Conservation (phyloP, 441 rosid genomes). For the Heliophila coronopifolia region DNA sequence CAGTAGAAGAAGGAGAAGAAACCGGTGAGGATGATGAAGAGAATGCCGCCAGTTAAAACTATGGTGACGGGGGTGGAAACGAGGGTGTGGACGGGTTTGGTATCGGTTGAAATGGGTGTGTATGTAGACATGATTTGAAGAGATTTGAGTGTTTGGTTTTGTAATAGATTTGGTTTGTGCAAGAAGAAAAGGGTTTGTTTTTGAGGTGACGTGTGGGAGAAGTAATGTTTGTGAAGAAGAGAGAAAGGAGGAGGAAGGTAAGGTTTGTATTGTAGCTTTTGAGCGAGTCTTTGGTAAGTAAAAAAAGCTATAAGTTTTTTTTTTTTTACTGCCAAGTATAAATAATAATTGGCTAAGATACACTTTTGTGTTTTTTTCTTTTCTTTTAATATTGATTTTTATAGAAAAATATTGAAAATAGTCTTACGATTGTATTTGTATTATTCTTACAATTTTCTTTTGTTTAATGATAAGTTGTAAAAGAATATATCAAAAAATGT, state of each 20-base stretch:
- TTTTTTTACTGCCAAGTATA: background rate
- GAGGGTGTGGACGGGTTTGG: constrained; percentile 19
- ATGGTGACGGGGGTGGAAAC: constrained; percentile 42
- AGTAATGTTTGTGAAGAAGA: constrained; percentile 22
- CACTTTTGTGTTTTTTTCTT: no score
- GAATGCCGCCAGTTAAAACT: constrained; percentile 40
- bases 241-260: constrained; percentile 21
- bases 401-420: no score
- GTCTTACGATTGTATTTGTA: no score
- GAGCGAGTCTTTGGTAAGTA: constrained; percentile 31
- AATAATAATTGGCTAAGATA: no score
- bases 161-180: constrained; percentile 10
- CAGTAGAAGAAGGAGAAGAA: constrained; percentile 55
- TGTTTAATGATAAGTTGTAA: no score
- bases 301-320: constrained; percentile 13
- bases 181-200: constrained; percentile 14
- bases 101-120: constrained; percentile 5
- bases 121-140: background rate
- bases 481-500: no score
- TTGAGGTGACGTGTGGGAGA: constrained; percentile 15
- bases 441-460: no score
- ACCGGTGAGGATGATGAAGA: constrained; percentile 47
- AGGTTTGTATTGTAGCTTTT: constrained; percentile 6
- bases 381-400: no score
- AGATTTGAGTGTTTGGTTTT: constrained; percentile 16